Evolutionary conservation across 345 rosid species (phyloP), one percentile per base, ranked within the genome.

Genomic region (Euphorbia tirucalli): DNA sequence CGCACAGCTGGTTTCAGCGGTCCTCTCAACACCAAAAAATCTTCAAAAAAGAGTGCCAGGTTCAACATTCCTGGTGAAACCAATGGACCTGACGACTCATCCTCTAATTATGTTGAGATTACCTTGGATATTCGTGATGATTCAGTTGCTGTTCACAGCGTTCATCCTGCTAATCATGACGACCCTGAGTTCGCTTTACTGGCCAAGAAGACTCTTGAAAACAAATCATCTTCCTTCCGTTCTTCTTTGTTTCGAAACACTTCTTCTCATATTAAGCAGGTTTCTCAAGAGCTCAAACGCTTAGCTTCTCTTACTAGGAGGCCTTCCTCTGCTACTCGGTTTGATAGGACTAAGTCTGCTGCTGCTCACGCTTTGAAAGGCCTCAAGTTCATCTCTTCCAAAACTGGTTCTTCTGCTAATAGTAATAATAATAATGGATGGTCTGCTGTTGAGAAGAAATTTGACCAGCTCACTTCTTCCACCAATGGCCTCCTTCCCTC

Each of bases 131-230:
- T 93, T 48, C 81, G 85, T 28, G 92, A 90, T 49, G 97, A 89
- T 35, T 84, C 95, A 0, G 93, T 93, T 3, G 95, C 90, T 11
- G 96, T 93, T 18, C 97, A 93, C 80, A 91, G 98, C 69, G 97
- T 93, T 56, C 90, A 91, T 14, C 79, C 85, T 5, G 92, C 95
- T 11, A 86, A 74, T 2, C 11, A 57, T 15, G 93, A 91, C 61
- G 97, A 91, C 61, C 94, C 96, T 0, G 94, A 88, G 79, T 70
- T 91, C 50, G 70, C 96, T 1, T 82, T 89, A 22, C 82, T 93
- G 18, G 88, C 93, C 8, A 87, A 75, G 87, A 80, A 79, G 79
- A 86, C 91, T 8, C 80, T 89, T n/a, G 96, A 88, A 79, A 80
- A 79, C 46, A 37, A 67, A 27, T 58, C 68, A 46, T 72, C 89